These are phyloP conservation scores for Porodaedalea pini DNA, from an alignment of 1,284 basidiomycete species.

Conservation along the genomic window DNA sequence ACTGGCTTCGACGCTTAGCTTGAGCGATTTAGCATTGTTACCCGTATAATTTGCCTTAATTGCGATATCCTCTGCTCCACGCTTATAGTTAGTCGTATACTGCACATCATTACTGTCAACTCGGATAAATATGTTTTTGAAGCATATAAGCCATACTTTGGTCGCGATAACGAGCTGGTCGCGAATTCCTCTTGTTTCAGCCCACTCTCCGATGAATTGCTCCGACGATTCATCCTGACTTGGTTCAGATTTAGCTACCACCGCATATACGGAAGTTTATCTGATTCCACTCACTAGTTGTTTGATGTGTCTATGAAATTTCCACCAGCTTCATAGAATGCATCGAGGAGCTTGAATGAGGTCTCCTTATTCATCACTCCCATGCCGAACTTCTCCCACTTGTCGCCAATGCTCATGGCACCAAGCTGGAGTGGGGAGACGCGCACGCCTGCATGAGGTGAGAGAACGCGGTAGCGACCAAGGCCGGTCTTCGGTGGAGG, in stretches of 20 bases:
- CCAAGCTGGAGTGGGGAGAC: constrained; percentile 46
- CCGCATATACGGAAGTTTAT: not conserved
- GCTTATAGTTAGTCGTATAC: constrained; percentile 32
- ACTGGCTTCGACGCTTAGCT: constrained; percentile 32
- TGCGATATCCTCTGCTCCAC: constrained; percentile 21
- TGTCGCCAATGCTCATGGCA: constrained; percentile 41
- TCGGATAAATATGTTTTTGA: constrained; percentile 22
- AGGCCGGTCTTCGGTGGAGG: constrained; percentile 21
- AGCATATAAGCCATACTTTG: constrained; percentile 33
- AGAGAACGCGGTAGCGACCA: constrained; percentile 37
- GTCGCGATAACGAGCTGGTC: constrained; percentile 46
- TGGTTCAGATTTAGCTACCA: not conserved
- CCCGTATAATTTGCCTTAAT: constrained; percentile 33
- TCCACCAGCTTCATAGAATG: constrained; percentile 20
- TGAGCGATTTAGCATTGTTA: constrained; percentile 33
- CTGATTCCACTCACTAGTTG: constrained; percentile 13
- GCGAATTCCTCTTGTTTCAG: constrained; percentile 37
- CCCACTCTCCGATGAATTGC: constrained; percentile 45
- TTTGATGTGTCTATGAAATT: constrained; percentile 25
- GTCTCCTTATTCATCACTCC: constrained; percentile 13
- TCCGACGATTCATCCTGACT: constrained; percentile 42
- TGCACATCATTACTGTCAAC: constrained; percentile 30
- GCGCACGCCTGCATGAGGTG: constrained; percentile 38
- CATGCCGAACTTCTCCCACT: constrained; percentile 31
- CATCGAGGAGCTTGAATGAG: constrained; percentile 24